Evolutionary conservation across 441 rosid species (phyloP).

Genomic region (Gossypium aridum): DNA sequence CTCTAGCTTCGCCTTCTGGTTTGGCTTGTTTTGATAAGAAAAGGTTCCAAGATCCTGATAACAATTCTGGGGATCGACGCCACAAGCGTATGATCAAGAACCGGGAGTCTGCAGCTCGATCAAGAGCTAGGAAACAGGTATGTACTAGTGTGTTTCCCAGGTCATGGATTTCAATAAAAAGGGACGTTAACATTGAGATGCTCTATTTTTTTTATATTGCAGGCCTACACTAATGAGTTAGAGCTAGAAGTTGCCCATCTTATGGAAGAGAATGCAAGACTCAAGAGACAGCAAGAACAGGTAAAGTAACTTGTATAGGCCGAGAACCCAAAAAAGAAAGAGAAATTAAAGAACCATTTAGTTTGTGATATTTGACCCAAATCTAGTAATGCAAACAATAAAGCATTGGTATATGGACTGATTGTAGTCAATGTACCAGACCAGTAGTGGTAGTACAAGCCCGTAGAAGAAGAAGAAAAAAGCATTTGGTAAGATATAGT

Average conservation of each 20-base stretch:
- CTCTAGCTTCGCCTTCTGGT: conserved; percentile 21
- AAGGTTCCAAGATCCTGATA: conserved; percentile 30
- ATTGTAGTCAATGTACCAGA: neutral
- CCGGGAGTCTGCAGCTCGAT: conserved; percentile 79
- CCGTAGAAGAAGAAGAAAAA: neutral
- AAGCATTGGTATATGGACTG: neutral
- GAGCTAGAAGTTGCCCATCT: conserved; percentile 49
- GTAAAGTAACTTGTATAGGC: conserved; percentile 17
- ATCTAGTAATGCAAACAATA: too few relatives aligned
- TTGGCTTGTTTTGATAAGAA: conserved; percentile 31
- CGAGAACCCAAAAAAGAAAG: neutral
- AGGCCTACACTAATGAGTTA: conserved; percentile 69
- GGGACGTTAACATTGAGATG: neutral
- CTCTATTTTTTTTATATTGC: neutral
- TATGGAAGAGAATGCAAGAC: conserved; percentile 55
- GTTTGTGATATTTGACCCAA: neutral
- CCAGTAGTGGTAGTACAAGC: neutral
- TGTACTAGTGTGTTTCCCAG: neutral
- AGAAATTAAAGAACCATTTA: neutral
- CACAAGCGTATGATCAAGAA: conserved; percentile 70
- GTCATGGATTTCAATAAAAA: neutral
- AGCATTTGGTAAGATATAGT: too few relatives aligned
- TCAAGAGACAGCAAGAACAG: conserved; percentile 46
- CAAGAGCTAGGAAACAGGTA: conserved; percentile 72
- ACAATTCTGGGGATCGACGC: conserved; percentile 29